Conservation (phyloP, 148 eudicot genomes). For the Silene latifolia region DNA sequence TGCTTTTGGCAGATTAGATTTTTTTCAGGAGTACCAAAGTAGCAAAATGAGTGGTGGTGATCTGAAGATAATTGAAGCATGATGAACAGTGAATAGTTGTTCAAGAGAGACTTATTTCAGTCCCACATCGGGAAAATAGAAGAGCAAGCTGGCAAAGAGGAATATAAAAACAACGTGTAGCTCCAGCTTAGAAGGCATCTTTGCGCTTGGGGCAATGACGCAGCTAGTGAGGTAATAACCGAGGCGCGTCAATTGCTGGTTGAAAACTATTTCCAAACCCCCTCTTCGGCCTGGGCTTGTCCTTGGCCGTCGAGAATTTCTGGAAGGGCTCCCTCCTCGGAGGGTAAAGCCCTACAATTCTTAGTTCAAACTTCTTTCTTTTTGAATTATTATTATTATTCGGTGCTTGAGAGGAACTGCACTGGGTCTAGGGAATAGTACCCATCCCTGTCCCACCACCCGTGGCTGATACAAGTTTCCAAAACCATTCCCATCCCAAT, state of each 20-base stretch:
- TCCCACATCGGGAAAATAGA: not conserved
- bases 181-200: not conserved
- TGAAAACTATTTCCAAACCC: constrained; percentile 16
- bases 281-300: constrained; percentile 12
- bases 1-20: not conserved
- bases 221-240: constrained; percentile 18
- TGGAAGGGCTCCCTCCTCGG: constrained; percentile 4
- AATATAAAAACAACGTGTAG: not conserved
- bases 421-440: too few species aligned
- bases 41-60: too few species aligned
- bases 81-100: too few species aligned
- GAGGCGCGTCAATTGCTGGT: constrained; percentile 19
- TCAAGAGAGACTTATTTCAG: not conserved
- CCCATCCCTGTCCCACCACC: too few species aligned
- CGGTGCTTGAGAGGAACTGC: too few species aligned
- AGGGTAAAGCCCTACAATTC: constrained; percentile 8
- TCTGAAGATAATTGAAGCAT: too few species aligned
- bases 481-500: too few species aligned
- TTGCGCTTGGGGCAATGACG: constrained; percentile 17
- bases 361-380: too few species aligned
- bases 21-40: not conserved
- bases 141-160: too few species aligned
- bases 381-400: too few species aligned
- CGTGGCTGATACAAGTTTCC: too few species aligned
- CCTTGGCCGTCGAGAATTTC: constrained; percentile 15